Evolutionary conservation across 1,284 basidiomycete species (phyloP).

Genomic region (Ceratorhiza oryzae-sativae): DNA sequence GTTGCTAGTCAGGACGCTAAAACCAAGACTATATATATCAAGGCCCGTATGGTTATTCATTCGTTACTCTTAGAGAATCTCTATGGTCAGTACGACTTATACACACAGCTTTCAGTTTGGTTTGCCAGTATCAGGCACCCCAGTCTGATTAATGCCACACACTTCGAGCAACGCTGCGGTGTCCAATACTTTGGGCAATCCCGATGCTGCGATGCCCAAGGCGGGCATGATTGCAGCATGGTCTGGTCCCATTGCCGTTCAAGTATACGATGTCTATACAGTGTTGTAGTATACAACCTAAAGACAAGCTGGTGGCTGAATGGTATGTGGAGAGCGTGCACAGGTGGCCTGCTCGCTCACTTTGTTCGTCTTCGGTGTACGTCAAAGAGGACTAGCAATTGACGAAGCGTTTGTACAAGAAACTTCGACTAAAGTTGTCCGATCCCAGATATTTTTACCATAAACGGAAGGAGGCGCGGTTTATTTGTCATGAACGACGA

Average conservation of each 20-base stretch:
- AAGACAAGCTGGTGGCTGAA: too few species aligned
- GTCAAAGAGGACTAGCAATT: too few species aligned
- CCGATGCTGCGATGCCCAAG: constrained; percentile 50
- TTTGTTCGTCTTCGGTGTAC: too few species aligned
- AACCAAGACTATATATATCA: constrained; percentile 32
- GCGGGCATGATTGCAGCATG: constrained; percentile 51
- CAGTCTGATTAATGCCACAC: constrained; percentile 12
- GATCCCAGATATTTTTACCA: too few species aligned
- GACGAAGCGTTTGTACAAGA: too few species aligned
- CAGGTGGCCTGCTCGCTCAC: too few species aligned
- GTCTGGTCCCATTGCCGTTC: constrained; percentile 40
- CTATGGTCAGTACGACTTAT: constrained; percentile 49
- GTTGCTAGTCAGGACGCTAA: constrained; percentile 48
- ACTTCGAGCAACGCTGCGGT: constrained; percentile 38
- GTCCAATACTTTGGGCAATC: constrained; percentile 46
- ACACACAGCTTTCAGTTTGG: constrained; percentile 50
- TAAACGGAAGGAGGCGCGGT: too few species aligned
- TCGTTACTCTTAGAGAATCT: constrained; percentile 51
- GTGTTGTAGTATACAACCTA: too few species aligned
- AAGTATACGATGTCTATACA: too few species aligned
- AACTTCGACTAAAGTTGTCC: too few species aligned
- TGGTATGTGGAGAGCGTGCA: too few species aligned
- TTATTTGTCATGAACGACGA: too few species aligned
- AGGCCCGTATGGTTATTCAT: constrained; percentile 42
- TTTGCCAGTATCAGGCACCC: constrained; percentile 43